Evolutionary conservation across 768 basidiomycete species (phyloP).

Genomic region (Chalciporus chontae): DNA sequence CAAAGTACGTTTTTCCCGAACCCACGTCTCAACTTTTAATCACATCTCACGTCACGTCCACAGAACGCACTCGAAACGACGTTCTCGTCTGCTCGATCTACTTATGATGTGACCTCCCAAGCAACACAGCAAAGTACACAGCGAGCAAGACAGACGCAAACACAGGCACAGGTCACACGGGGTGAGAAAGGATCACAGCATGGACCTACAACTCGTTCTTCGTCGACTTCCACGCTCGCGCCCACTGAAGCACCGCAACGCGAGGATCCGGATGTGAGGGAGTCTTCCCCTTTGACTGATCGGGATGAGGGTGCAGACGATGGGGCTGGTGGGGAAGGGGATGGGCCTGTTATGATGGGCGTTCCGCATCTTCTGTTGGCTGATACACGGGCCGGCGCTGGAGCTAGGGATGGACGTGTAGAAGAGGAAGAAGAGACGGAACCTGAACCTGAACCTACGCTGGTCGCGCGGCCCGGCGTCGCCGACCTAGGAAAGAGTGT

Average conservation of each 20-base stretch:
- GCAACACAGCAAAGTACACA: conserved; percentile 1
- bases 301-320: not conserved
- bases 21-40: not conserved
- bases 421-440: conserved; percentile 6
- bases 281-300: not conserved
- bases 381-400: no score
- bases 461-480: conserved; percentile 7
- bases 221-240: no score
- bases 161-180: not conserved
- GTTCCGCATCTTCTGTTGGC: conserved; percentile 8
- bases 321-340: not conserved
- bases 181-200: conserved; percentile 4
- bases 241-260: not conserved
- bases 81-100: conserved; percentile 71
- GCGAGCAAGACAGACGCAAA: not conserved
- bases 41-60: not conserved
- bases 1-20: conserved; percentile 47
- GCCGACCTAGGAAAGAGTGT: not conserved
- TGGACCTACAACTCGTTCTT: no score
- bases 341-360: conserved; percentile 7
- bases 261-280: no score
- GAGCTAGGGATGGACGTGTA: not conserved
- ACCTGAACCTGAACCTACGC: conserved; percentile 16
- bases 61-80: conserved; percentile 64
- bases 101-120: conserved; percentile 50